A percentile compares a stretch with the other conserved stretches of the same genome.
These are phyloP conservation scores for Hordeum vulgare DNA, from an alignment of 176 grass and related monocot species.

Conservation along the genomic window MorexV3_pseudomolecules_assembly NC_058518.1:296740697-296741196, in stretches of 20 bases:
- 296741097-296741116: neutral
- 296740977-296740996: neutral
- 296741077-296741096: neutral
- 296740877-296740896: conserved; percentile 76
- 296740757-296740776: conserved; percentile 30
- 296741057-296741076: neutral
- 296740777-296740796: neutral
- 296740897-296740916: conserved; percentile 89
- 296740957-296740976: neutral
- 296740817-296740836: neutral
- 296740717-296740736: conserved; percentile 87
- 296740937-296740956: neutral
- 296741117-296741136: neutral
- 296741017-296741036: neutral
- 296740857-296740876: conserved; percentile 69
- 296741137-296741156: neutral
- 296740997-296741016: neutral
- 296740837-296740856: conserved; percentile 18
- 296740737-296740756: conserved; percentile 49
- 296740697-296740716: neutral
- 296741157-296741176: neutral
- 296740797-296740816: neutral
- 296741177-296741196: neutral
- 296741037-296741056: neutral
- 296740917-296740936: neutral